Percentiles rank a stretch among this genome's conserved stretches.
Evolutionary conservation across 2,329 filamentous ascomycete genomes (phyloP).

Genomic region (Calonectria honghensis): DNA sequence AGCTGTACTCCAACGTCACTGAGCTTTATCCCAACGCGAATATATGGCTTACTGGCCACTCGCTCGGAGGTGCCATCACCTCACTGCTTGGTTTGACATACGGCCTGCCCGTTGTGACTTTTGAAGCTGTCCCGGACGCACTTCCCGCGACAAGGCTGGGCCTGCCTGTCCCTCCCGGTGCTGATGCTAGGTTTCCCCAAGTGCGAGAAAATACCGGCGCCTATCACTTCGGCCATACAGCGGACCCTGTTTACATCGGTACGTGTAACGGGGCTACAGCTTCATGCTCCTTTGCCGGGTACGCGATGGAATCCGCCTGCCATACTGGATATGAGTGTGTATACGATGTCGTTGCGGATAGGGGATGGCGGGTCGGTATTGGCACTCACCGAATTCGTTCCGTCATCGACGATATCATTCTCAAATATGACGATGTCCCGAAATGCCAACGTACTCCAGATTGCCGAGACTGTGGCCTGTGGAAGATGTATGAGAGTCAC

Average conservation of each 20-base stretch:
- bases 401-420: constrained; percentile 91
- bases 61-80: constrained; percentile 90
- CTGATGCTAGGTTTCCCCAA: constrained; percentile 82
- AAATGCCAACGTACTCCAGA: constrained; percentile 84
- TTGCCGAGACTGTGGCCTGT: constrained; percentile 92
- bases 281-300: constrained; percentile 92
- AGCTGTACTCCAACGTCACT: constrained; percentile 95
- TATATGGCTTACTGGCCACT: constrained; percentile 94
- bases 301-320: constrained; percentile 94
- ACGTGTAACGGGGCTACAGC: constrained; percentile 94
- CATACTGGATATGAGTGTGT: constrained; percentile 91
- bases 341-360: constrained; percentile 93
- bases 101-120: constrained; percentile 91
- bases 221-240: constrained; percentile 95
- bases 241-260: constrained; percentile 95
- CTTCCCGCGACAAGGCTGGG: constrained; percentile 89
- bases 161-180: constrained; percentile 87
- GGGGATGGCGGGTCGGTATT: constrained; percentile 93
- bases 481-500: constrained; percentile 97
- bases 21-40: constrained; percentile 89
- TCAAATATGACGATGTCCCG: constrained; percentile 87
- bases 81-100: constrained; percentile 94
- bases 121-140: constrained; percentile 94
- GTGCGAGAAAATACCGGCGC: constrained; percentile 83
- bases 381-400: constrained; percentile 92